phyloP scores from a whole-genome alignment of 2,329 filamentous ascomycete genomes.

The Pseudopyricularia javanii region DNA sequence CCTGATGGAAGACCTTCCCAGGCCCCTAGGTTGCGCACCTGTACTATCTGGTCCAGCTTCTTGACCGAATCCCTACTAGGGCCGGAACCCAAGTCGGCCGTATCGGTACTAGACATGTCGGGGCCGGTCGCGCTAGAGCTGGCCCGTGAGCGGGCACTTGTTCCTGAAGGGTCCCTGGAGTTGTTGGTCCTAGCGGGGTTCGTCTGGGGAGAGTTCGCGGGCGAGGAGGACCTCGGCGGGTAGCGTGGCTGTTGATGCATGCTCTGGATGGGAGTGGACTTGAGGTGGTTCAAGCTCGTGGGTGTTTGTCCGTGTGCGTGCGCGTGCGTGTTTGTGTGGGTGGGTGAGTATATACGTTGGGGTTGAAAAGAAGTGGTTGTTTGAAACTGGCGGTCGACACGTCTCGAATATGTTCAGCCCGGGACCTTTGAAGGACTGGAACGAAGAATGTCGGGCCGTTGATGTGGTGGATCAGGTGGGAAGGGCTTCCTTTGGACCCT shows the following conservation, averaged over 20 bases:
- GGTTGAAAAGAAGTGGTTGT: neutral
- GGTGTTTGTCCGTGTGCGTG: neutral
- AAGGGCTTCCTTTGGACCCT: neutral
- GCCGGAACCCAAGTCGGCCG: constrained; percentile 18
- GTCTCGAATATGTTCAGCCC: neutral
- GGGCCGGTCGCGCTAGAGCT: constrained; percentile 28
- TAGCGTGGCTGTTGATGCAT: constrained; percentile 90
- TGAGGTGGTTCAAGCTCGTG: neutral
- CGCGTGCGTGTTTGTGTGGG: too few relatives aligned
- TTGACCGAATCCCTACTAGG: constrained; percentile 55
- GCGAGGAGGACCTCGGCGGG: constrained; percentile 59
- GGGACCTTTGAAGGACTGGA: neutral
- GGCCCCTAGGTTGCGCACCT: constrained; percentile 28
- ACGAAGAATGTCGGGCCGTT: neutral
- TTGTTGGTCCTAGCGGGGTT: constrained; percentile 65
- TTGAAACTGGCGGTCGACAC: neutral
- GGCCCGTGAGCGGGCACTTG: constrained; percentile 26
- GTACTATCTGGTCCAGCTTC: constrained; percentile 88
- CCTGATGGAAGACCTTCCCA: neutral
- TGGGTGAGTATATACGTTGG: neutral
- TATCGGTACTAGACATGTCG: constrained; percentile 12
- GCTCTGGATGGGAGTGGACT: constrained; percentile 4
- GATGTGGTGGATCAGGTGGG: neutral
- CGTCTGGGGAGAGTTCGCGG: constrained; percentile 59
- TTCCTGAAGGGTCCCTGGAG: constrained; percentile 46